These are phyloP conservation scores for Kwoniella sp. DNA, from an alignment of 768 basidiomycete genomes.

Conservation along the genomic window DNA sequence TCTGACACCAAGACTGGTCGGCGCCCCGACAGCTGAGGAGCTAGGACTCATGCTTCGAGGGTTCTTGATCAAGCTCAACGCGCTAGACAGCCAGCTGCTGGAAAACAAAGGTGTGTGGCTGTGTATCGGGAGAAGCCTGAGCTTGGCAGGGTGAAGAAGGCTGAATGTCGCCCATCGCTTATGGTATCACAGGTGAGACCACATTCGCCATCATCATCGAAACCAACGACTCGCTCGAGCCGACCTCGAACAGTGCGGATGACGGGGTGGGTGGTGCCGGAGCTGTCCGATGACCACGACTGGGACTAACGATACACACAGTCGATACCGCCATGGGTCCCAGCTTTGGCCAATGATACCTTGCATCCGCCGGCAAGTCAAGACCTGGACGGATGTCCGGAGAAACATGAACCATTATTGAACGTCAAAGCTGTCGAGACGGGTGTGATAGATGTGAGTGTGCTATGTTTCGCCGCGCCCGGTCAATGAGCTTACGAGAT, in stretches of 20 bases:
- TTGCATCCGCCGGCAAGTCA: constrained; percentile 23
- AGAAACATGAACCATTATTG: constrained; percentile 38
- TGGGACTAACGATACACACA: constrained; percentile 1
- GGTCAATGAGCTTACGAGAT: too few species aligned
- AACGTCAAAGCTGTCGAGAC: constrained; percentile 47
- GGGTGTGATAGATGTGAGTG: constrained; percentile 48
- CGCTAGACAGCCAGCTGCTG: constrained; percentile 41
- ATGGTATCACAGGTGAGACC: constrained; percentile 55
- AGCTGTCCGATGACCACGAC: not conserved
- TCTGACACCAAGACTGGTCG: constrained; percentile 22
- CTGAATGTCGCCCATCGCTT: not conserved
- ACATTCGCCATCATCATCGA: constrained; percentile 82
- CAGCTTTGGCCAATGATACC: constrained; percentile 36
- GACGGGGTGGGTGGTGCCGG: constrained; percentile 26
- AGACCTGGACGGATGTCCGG: constrained; percentile 17
- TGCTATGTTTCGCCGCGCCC: not conserved
- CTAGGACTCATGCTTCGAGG: constrained; percentile 41
- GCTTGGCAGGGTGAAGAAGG: too few species aligned
- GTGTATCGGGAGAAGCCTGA: too few species aligned
- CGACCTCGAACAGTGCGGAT: constrained; percentile 18
- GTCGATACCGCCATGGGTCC: constrained; percentile 41
- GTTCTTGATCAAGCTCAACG: constrained; percentile 40
- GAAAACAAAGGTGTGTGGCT: constrained; percentile 28
- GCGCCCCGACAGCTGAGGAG: constrained; percentile 38
- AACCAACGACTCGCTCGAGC: constrained; percentile 59